phyloP scores from a whole-genome alignment of 2,329 filamentous ascomycete species.

The Bipolaris cookei region DNA sequence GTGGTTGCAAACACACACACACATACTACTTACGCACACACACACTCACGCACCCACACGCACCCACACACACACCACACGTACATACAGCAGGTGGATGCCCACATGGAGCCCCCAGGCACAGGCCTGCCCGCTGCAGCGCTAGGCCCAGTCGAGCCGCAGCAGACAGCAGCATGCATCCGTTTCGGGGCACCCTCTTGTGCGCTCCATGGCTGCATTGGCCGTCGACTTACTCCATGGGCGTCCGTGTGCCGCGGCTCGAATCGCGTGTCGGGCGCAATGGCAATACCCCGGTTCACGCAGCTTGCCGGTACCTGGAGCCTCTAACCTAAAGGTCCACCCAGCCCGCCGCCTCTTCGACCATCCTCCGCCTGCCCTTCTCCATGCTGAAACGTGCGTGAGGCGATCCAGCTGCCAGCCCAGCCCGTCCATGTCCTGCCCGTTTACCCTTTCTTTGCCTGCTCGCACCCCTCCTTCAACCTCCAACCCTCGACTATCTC shows the following conservation, averaged over 20 bases:
- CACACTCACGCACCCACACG: background rate
- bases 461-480: slow-evolving; percentile 36
- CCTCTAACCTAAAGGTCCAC: slow-evolving; percentile 36
- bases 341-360: slow-evolving; percentile 32
- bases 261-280: slow-evolving; percentile 30
- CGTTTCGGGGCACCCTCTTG: slow-evolving; percentile 8
- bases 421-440: slow-evolving; percentile 48
- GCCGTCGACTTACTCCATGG: slow-evolving; percentile 7
- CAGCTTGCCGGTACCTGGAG: slow-evolving; percentile 36
- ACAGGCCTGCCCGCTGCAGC: slow-evolving; percentile 14
- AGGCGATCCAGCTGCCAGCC: slow-evolving; percentile 46
- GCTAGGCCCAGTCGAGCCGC: slow-evolving; percentile 15
- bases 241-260: slow-evolving; percentile 28
- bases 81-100: background rate
- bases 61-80: background rate
- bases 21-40: background rate
- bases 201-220: slow-evolving; percentile 15
- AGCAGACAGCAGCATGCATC: slow-evolving; percentile 2
- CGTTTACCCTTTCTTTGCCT: slow-evolving; percentile 43
- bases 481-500: slow-evolving; percentile 38
- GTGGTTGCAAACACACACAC: background rate
- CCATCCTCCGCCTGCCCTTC: slow-evolving; percentile 36
- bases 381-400: slow-evolving; percentile 51
- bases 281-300: slow-evolving; percentile 30
- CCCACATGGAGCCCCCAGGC: slow-evolving; percentile 25